These are phyloP conservation scores for Alternaria postmessia DNA, from an alignment of 2,329 filamentous ascomycete species.

Conservation along the genomic window DNA sequence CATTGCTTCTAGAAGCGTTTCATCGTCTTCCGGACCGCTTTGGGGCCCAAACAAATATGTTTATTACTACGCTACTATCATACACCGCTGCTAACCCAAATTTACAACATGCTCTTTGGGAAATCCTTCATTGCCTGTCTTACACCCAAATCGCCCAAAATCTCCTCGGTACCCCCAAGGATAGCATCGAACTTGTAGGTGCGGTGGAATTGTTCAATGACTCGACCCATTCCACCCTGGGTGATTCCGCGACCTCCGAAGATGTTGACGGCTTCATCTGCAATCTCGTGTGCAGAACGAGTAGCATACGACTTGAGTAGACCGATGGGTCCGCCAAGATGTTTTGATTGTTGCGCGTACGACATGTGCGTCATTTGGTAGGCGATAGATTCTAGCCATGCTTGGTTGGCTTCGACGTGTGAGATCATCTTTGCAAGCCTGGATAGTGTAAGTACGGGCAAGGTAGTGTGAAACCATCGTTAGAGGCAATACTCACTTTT, in stretches of 20 bases:
- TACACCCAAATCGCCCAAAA: slow-evolving; percentile 81
- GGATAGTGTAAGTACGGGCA: slow-evolving; percentile 10
- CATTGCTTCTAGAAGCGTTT: slow-evolving; percentile 29
- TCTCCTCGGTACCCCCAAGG: slow-evolving; percentile 82
- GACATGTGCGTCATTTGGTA: slow-evolving; percentile 90
- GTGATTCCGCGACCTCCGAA: slow-evolving; percentile 85
- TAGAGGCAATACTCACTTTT: slow-evolving; percentile 65
- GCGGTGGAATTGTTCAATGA: slow-evolving; percentile 84
- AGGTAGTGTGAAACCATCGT: background rate
- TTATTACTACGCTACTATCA: slow-evolving; percentile 8
- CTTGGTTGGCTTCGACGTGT: slow-evolving; percentile 80
- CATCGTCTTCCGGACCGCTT: slow-evolving; percentile 6
- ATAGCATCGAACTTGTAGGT: slow-evolving; percentile 76
- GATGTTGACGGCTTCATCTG: slow-evolving; percentile 84
- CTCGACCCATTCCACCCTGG: slow-evolving; percentile 80
- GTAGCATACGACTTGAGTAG: slow-evolving; percentile 83
- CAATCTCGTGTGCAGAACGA: slow-evolving; percentile 80
- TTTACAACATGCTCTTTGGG: slow-evolving; percentile 81
- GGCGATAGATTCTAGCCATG: slow-evolving; percentile 84
- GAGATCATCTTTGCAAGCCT: slow-evolving; percentile 87
- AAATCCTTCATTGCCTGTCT: slow-evolving; percentile 84
- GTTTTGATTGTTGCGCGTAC: slow-evolving; percentile 76
- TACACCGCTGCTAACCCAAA: slow-evolving; percentile 4
- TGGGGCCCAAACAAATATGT: slow-evolving; percentile 5
- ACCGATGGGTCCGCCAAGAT: slow-evolving; percentile 81